Evolutionary conservation across 139 green algal species (phyloP).

Genomic region (Chlorella sp.): DNA sequence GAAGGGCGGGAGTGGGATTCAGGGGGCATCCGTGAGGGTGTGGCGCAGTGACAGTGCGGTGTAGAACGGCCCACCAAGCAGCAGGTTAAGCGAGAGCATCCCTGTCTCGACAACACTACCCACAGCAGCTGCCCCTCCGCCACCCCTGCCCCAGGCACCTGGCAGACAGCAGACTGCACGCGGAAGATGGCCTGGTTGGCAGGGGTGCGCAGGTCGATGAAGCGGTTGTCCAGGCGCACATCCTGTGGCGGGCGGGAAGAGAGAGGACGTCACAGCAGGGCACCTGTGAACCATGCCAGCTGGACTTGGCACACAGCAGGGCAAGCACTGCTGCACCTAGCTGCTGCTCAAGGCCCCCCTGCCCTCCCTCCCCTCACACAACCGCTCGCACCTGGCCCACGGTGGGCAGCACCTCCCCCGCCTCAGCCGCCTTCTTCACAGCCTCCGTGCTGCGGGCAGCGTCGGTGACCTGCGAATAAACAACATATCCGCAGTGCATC

Average conservation of each 20-base stretch:
- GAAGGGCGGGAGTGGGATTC: too few relatives aligned
- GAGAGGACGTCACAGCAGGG: neutral
- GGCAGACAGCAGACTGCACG: conserved; percentile 88
- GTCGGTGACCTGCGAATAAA: conserved; percentile 79
- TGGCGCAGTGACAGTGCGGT: neutral
- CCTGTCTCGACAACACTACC: too few relatives aligned
- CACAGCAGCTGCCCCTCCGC: neutral
- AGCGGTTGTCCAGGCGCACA: conserved; percentile 90
- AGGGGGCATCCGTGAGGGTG: too few relatives aligned
- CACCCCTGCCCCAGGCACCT: conserved; percentile 50
- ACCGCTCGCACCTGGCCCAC: conserved; percentile 59
- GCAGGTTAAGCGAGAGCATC: too few relatives aligned
- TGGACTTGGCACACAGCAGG: too few relatives aligned
- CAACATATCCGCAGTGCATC: too few relatives aligned
- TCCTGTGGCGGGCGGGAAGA: conserved; percentile 72
- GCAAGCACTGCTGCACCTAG: neutral
- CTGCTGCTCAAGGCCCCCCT: neutral
- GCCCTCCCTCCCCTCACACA: neutral
- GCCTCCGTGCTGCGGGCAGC: conserved; percentile 65
- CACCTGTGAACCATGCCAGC: too few relatives aligned
- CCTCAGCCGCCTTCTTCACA: conserved; percentile 35
- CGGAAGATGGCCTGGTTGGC: conserved; percentile 99
- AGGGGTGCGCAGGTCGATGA: conserved; percentile 96
- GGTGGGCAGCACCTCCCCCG: conserved; percentile 76
- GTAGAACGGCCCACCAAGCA: neutral